Percentiles rank a stretch among this genome's conserved stretches.
These are phyloP conservation scores for Aureobasidium musti DNA, from an alignment of 2,329 filamentous ascomycete species.

Conservation along the genomic window DNA sequence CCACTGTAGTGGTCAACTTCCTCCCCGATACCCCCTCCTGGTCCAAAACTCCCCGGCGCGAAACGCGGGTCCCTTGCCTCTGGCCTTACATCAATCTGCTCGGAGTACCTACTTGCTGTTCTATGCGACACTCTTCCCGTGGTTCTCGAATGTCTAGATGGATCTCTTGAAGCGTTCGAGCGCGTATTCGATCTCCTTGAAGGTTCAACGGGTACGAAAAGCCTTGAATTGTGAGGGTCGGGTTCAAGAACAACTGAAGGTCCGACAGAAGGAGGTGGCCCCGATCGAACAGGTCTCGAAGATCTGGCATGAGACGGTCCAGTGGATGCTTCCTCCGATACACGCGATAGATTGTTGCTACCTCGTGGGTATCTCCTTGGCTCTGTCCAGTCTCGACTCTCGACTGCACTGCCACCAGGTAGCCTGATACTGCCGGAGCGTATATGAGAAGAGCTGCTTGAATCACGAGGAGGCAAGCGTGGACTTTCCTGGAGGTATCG, in stretches of 20 bases:
- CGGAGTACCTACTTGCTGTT: background rate
- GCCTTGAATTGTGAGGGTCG: background rate
- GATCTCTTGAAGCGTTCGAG: background rate
- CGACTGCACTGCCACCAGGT: background rate
- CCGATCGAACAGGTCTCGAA: background rate
- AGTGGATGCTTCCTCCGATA: background rate
- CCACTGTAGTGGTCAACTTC: background rate
- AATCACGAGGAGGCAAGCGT: background rate
- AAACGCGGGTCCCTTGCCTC: background rate
- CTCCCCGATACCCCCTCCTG: background rate
- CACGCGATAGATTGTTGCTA: background rate
- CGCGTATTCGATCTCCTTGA: background rate
- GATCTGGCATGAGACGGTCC: background rate
- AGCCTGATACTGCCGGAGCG: background rate
- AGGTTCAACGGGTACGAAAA: background rate
- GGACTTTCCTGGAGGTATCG: background rate
- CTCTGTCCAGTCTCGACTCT: background rate
- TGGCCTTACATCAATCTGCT: slow-evolving; percentile 7
- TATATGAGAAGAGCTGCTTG: slow-evolving; percentile 1
- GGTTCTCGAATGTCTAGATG: background rate
- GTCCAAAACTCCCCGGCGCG: background rate
- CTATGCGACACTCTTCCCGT: background rate
- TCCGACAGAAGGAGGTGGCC: background rate
- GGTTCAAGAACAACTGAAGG: background rate
- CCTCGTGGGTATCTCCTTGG: background rate